A percentile compares a stretch with the other conserved stretches of the same genome.
These are phyloP conservation scores for Stagonosporopsis tanaceti DNA, from an alignment of 2,329 filamentous ascomycete genomes.

Conservation along the genomic window DNA sequence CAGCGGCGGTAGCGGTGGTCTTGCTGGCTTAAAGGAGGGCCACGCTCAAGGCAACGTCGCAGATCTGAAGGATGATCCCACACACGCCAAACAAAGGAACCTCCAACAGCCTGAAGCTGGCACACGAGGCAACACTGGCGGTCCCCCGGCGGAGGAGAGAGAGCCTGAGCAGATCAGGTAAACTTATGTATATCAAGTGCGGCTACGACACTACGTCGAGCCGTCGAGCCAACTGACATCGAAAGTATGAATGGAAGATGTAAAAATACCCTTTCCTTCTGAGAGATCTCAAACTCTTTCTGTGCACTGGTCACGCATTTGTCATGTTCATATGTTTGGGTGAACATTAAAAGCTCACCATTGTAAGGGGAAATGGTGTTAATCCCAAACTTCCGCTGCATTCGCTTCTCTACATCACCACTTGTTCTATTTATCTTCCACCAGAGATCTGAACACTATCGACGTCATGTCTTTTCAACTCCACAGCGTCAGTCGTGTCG, in stretches of 20 bases:
- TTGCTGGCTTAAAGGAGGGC: slow-evolving; percentile 53
- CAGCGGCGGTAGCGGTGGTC: slow-evolving; percentile 52
- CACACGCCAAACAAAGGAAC: slow-evolving; percentile 49
- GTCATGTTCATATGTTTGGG: not conserved
- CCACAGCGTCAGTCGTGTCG: not conserved
- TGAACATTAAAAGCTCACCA: too few relatives aligned
- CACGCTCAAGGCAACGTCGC: slow-evolving; percentile 21
- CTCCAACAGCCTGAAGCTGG: slow-evolving; percentile 48
- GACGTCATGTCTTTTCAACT: too few relatives aligned
- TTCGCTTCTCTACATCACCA: not conserved
- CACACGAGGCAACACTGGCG: slow-evolving; percentile 42
- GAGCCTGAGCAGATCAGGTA: slow-evolving; percentile 35
- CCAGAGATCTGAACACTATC: too few relatives aligned
- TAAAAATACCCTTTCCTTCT: not conserved
- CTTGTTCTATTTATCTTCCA: not conserved
- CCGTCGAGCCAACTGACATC: not conserved
- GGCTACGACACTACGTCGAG: not conserved
- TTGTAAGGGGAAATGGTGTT: too few relatives aligned
- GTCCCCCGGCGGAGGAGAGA: slow-evolving; percentile 46
- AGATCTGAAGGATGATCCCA: slow-evolving; percentile 44
- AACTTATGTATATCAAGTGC: not conserved
- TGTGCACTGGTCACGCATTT: too few relatives aligned
- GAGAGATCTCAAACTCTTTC: not conserved
- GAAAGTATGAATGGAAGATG: not conserved
- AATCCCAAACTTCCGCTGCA: not conserved